Conservation (phyloP, 768 basidiomycete genomes). For the Tylopilus intermedius region DNA sequence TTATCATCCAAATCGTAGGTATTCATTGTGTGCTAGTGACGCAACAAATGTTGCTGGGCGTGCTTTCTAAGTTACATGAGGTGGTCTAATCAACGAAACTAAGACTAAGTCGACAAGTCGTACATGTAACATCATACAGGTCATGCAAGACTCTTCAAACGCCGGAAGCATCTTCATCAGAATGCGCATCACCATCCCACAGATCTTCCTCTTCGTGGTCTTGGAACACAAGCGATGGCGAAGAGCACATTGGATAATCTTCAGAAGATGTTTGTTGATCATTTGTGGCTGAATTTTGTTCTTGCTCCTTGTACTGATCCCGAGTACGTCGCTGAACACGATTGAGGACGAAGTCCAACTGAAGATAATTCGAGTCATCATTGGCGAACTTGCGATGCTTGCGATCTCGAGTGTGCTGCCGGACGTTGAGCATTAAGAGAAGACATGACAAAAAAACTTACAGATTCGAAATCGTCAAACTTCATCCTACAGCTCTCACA, state of each 20-base stretch:
- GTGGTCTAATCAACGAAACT: slow-evolving; percentile 8
- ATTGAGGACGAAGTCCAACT: slow-evolving; percentile 70
- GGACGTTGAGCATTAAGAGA: slow-evolving; percentile 1
- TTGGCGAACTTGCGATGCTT: slow-evolving; percentile 81
- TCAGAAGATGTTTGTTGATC: slow-evolving; percentile 15
- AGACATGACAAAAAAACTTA: slow-evolving; percentile 34
- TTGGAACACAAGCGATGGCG: slow-evolving; percentile 7
- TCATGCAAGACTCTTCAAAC: slow-evolving; percentile 13
- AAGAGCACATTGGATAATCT: slow-evolving; percentile 22
- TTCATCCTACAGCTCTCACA: slow-evolving; percentile 93
- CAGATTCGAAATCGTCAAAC: slow-evolving; percentile 82
- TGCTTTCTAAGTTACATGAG: slow-evolving; percentile 23
- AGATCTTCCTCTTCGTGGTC: slow-evolving; percentile 16
- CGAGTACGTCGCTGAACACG: slow-evolving; percentile 50
- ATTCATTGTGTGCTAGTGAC: neutral
- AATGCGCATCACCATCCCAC: slow-evolving; percentile 21
- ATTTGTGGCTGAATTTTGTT: slow-evolving; percentile 3
- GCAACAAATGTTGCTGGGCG: neutral
- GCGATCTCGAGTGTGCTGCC: slow-evolving; percentile 65
- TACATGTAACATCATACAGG: slow-evolving; percentile 9
- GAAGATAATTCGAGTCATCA: slow-evolving; percentile 70
- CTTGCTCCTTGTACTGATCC: slow-evolving; percentile 27
- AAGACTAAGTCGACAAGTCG: slow-evolving; percentile 22
- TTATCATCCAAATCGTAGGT: neutral
- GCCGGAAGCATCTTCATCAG: slow-evolving; percentile 18